A percentile compares a stretch with the other conserved stretches of the same genome.
These are phyloP conservation scores for Seiridium cupressi DNA, from an alignment of 2,329 filamentous ascomycete species.

Conservation along the genomic window DNA sequence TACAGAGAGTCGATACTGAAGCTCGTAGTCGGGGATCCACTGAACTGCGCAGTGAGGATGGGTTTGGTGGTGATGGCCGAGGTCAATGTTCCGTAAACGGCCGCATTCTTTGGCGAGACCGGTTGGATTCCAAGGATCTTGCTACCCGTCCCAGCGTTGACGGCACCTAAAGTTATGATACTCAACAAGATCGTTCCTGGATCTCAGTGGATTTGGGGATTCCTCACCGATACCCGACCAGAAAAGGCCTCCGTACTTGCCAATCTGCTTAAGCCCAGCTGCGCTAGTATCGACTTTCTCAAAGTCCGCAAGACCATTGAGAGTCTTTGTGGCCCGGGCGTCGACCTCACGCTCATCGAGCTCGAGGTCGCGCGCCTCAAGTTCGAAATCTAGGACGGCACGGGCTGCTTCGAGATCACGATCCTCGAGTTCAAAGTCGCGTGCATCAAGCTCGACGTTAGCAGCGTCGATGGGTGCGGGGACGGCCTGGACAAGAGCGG, in stretches of 20 bases:
- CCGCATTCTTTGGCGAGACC: background rate
- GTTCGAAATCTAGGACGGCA: background rate
- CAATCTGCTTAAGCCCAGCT: background rate
- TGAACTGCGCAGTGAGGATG: background rate
- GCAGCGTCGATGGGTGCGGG: background rate
- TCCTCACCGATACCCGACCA: background rate
- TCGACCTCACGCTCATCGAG: background rate
- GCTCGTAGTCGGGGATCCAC: background rate
- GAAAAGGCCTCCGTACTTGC: background rate
- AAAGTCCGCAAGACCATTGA: background rate
- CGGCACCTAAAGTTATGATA: background rate
- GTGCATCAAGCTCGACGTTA: background rate
- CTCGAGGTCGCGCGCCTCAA: background rate
- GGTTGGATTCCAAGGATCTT: background rate
- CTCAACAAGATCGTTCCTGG: background rate
- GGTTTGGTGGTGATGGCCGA: background rate
- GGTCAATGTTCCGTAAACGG: background rate
- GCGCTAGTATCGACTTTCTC: background rate
- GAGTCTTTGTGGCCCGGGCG: background rate
- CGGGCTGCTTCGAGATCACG: background rate
- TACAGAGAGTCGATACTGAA: background rate
- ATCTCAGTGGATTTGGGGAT: background rate
- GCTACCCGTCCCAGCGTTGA: background rate
- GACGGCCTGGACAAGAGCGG: background rate
- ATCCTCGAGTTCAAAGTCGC: background rate